These are phyloP conservation scores for Phlyctochytrium planicorne DNA, from an alignment of 192 early-diverging fungal species.

Conservation along the genomic window DNA sequence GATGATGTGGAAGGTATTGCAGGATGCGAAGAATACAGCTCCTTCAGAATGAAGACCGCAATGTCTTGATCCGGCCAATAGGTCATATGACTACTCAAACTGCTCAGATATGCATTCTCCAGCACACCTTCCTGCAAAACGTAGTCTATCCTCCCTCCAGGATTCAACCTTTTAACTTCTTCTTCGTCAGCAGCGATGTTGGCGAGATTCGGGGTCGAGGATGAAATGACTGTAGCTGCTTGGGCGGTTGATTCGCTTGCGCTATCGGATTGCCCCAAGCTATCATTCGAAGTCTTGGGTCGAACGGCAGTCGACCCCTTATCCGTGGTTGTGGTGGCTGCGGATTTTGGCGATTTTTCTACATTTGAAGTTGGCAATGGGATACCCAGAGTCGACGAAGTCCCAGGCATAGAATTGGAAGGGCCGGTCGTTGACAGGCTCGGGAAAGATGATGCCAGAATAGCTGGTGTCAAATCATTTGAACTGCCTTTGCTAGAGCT, in stretches of 20 bases:
- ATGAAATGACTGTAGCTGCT: neutral
- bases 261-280: neutral
- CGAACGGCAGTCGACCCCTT: neutral
- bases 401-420: neutral
- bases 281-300: neutral
- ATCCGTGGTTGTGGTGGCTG: neutral
- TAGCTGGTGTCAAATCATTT: neutral
- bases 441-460: neutral
- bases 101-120: slow-evolving; percentile 68
- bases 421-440: neutral
- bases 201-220: neutral
- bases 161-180: slow-evolving; percentile 46
- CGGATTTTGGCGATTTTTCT: too few species aligned
- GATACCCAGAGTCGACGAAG: neutral
- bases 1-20: too few species aligned
- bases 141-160: slow-evolving; percentile 62
- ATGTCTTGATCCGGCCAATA: slow-evolving; percentile 70
- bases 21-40: slow-evolving; percentile 58
- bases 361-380: too few species aligned
- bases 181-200: slow-evolving; percentile 10
- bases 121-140: slow-evolving; percentile 65
- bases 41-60: slow-evolving; percentile 59
- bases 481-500: neutral
- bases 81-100: slow-evolving; percentile 65
- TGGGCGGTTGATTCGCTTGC: neutral